Base-by-base conservation (phyloP, 2,329 filamentous ascomycete genomes). In the Madurella fahalii region DNA sequence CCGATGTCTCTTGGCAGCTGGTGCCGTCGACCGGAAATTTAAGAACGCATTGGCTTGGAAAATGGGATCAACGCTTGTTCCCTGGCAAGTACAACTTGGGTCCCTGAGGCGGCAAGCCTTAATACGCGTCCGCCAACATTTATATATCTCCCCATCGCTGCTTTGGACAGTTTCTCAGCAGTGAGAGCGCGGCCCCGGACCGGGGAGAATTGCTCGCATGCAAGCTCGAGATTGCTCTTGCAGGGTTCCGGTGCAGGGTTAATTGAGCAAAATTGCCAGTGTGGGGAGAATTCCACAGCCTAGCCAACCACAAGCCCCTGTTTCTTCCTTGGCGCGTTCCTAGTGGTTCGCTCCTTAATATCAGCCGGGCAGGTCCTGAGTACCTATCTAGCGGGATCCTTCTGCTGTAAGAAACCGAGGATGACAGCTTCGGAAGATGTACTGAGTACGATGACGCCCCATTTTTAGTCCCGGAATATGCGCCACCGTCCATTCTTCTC, bases 401-500 rank as follows among this genome's bases (percentile, higher is more conserved):
- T 16, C 16, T 15, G 17, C 11, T 15, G 37, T 20, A 2, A 16
- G 16, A 9, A 31, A 1, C 40, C 4, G 42, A 37, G 7, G 18
- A 25, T 15, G 31, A 2, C 15, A 2, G 2, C 16, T 13, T 9
- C 1, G 1, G 2, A 12, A n/a, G 25, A 56, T 17, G 58, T 62
- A 57, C 39, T 40, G 3, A 9, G 40, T 56, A 62, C 60, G n/a
- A 39, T n/a, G 20, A 2, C 18, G 34, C 48, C 47, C 55, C 58
- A 57, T 50, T 58, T 58, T 52, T 53, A 54, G 54, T 34, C 41
- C 54, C 51, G 53, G 54, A 49, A 54, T 51, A 58, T 53, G 58
- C 58, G 54, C 60, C 58, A 57, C 58, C 58, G 54, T 53, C 39
- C 41, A 31, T 37, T 48, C 40, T 46, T 51, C 41, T 25, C 25